Base-by-base conservation (phyloP, 441 rosid genomes). In the Erodium moschatum region DNA sequence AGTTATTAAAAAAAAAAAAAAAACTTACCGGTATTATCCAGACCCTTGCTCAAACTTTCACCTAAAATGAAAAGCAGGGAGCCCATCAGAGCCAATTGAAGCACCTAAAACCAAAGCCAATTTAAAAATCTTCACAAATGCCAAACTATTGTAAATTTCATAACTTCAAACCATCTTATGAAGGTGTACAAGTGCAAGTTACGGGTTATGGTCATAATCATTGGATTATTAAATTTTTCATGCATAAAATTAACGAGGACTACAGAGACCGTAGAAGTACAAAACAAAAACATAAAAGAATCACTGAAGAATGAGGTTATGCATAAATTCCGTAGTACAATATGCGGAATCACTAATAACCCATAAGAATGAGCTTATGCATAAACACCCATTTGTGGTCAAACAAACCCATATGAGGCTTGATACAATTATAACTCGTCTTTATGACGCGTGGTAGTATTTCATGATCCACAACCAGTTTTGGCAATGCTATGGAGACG, bases 101-200 rank as follows among this genome's bases (percentile, higher is more conserved):
- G 61, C 18, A 18, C 21, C 21, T 54, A 54, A 54, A 54, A 54
- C 61, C 21, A 10, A 16, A 54, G 20, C 61, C 61, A 15, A 16
- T 5, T 54, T 54, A 6, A 54, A 54, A 15, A 18, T 16, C 21
- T 15, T 54, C 15, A 54, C 9, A 16, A 15, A 54, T 15, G 21
- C 21, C 16, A 54, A 54, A 54, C 5, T 46, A 46, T n/a, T 46
- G 15, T 46, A 46, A 46, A 54, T 54, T 54, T 54, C 61, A 16
- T n/a, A 52, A 52, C 60, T 52, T 52, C 60, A 52, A 52, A 35
- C 60, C 60, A 52, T 15, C 60, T 52, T 52, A n/a, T 52, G 20
- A 52, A 52, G 60, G 15, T 52, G 19, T 16, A 2, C n/a, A 52
- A 15, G 7, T 52, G 20, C 15, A 52, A 52, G 60, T n/a, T 54